A percentile compares a stretch with the other conserved stretches of the same genome.
These are phyloP conservation scores for Torrubiellomyces zombiae DNA, from an alignment of 2,329 filamentous ascomycete species.

Conservation along the genomic window DNA sequence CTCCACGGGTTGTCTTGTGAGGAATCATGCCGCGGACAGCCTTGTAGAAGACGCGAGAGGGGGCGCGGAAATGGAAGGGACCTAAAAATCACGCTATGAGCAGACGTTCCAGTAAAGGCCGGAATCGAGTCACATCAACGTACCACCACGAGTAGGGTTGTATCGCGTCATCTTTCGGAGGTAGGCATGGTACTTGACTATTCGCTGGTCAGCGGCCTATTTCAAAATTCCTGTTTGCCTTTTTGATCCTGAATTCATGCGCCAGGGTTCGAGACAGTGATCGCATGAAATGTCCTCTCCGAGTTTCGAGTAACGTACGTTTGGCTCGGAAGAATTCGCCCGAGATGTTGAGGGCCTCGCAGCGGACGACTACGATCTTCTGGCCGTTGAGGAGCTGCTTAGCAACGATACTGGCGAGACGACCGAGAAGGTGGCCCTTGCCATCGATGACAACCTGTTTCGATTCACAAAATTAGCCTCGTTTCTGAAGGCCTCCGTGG, in stretches of 20 bases:
- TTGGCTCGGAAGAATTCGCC: slow-evolving; percentile 99
- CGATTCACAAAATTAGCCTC: too few relatives aligned
- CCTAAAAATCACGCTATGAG: slow-evolving; percentile 35
- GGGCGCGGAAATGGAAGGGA: slow-evolving; percentile 99
- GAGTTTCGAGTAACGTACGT: slow-evolving; percentile 94
- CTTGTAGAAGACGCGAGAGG: slow-evolving; percentile 99
- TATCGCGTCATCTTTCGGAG: slow-evolving; percentile 99
- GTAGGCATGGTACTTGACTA: slow-evolving; percentile 99
- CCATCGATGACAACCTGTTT: slow-evolving; percentile 99
- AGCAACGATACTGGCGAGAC: slow-evolving; percentile 92
- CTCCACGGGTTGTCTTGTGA: slow-evolving; percentile 98
- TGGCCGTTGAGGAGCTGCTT: slow-evolving; percentile 98
- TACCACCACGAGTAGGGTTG: slow-evolving; percentile 98
- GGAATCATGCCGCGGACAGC: slow-evolving; percentile 99
- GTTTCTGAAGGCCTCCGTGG: too few relatives aligned
- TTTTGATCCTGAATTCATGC: background rate
- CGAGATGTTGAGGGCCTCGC: slow-evolving; percentile 99
- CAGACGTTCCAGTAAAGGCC: too few relatives aligned
- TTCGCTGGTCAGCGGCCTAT: slow-evolving; percentile 29
- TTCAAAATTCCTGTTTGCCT: slow-evolving; percentile 4
- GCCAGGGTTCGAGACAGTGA: too few relatives aligned
- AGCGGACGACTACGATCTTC: slow-evolving; percentile 98
- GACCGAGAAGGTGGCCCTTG: slow-evolving; percentile 99
- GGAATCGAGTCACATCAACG: too few relatives aligned
- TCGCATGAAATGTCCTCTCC: too few relatives aligned